Evolutionary conservation across 306 rosid species (phyloP), one percentile per base, ranked within the genome.

Genomic region (Rosa multiflora): DNA sequence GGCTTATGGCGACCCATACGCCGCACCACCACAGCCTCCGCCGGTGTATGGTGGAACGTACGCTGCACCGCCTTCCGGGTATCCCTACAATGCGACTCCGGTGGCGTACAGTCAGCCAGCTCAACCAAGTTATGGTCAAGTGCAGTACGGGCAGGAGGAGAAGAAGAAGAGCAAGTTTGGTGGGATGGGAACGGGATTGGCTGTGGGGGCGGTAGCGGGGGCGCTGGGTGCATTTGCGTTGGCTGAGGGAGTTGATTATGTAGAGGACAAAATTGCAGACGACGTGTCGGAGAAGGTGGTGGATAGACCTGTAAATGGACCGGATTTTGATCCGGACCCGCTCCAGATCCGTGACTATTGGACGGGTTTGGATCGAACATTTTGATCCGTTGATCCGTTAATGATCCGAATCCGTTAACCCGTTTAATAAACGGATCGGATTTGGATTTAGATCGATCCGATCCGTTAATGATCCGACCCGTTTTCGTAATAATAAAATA

Each of bases 171-270:
- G 93, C 32, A 89, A 92, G 84, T 94, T 83, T 72, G 98, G 92
- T 1, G 94, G 97, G 5, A 90, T 94, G 97, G 98, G 98, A 64
- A 87, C 97, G 4, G 97, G 98, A 81, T 72, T 94, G 88, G 98
- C 98, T 56, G 91, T 94, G 82, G 98, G 98, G 0, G 97, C 98
- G 6, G 90, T 81, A 1, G 97, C 87, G 4, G 98, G 97, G 2
- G 83, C 12, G 0, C 49, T 94, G 3, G 98, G 97, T 53, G 98
- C 94, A 67, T 2, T 94, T 23, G 97, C 97, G 10, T 3, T 94
- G 3, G 83, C 79, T 35, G 97, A 92, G 48, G 97, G 97, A 1
- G 81, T 53, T 39, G 97, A 92, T 0, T 80, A 89, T 56, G 4
- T 92, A 62, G 91, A 90, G 85, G 90, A 94, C 79, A 86, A 90